Base-by-base conservation (phyloP, 2,329 filamentous ascomycete genomes). In the Raffaelea albimanens region DNA sequence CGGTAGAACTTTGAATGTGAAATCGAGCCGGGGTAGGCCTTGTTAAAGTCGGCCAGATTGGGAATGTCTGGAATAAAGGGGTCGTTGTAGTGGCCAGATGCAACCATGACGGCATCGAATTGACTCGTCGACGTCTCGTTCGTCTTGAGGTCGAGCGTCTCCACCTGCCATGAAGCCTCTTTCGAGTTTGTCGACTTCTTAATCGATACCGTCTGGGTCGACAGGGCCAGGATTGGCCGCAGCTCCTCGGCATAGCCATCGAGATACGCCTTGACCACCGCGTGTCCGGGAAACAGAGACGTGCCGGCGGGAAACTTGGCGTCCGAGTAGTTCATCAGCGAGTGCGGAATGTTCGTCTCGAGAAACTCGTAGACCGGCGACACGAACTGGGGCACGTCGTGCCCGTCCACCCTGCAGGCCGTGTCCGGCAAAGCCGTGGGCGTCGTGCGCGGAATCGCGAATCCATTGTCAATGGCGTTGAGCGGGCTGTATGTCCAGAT, bases 281-380 rank as follows among this genome's bases (percentile, higher is more conserved):
- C 63, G 55, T 86, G 82, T 10, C 66, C 70, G 0, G 86, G 86
- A 52, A 88, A 88, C 1, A 89, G 67, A 47, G 82, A 75, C 9
- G 72, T 68, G 9, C 76, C 70, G 7, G 68, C 53, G 0, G 75
- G 70, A 56, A 85, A 87, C 1, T 70, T 59, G 3, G 73, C 67
- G 50, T 87, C 82, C 0, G 77, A 78, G 58, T 78, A 89, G 11
- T 72, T 69, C 85, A 91, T 90, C 29, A 90, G 61, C 1, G 69
- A 69, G 49, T 83, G 75, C 0, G 85, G 84, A 33, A 90, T 85
- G 60, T 91, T 91, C 1, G 85, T 87, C 59, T 89, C 83, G 2
- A 89, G 67, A 13, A 69, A 65, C 45, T 84, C 77, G 59, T 89
- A 89, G 41, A 88, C 69, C 0, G 85, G 82, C 3, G 82, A 84